phyloP scores from a whole-genome alignment of 306 rosid genomes.

The Quercus parvula region DNA sequence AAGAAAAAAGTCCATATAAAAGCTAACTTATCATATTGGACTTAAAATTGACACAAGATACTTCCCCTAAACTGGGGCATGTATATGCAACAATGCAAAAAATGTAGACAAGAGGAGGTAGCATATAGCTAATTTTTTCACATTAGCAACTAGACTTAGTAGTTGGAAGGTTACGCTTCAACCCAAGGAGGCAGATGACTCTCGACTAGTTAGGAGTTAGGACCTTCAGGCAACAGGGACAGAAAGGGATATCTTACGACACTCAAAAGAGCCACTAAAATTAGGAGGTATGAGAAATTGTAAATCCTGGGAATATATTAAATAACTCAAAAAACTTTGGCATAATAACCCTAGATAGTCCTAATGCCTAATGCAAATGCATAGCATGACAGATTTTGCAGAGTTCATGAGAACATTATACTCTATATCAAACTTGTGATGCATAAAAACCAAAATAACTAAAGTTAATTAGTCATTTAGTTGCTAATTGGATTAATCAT shows the following conservation, averaged over 20 bases:
- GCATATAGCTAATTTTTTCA: neutral
- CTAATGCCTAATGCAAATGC: neutral
- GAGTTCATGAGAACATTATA: neutral
- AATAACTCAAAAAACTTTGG: neutral
- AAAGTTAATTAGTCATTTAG: neutral
- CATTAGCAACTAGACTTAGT: neutral
- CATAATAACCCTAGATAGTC: neutral
- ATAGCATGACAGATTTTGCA: neutral
- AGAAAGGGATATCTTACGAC: neutral
- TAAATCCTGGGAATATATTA: neutral
- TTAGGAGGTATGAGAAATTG: neutral
- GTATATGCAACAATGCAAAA: neutral
- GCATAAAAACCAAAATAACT: neutral
- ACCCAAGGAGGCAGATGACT: conserved; percentile 6
- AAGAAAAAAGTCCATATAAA: too few relatives aligned
- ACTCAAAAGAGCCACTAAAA: neutral
- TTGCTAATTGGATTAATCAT: neutral
- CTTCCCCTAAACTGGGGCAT: neutral
- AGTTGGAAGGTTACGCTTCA: neutral
- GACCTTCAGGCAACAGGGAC: neutral
- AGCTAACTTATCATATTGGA: too few relatives aligned
- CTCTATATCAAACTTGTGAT: neutral
- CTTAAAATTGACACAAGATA: too few relatives aligned
- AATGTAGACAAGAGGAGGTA: neutral
- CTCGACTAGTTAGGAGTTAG: conserved; percentile 11